Evolutionary conservation across 768 basidiomycete species (phyloP).

Genomic region (Crucibulum laeve): DNA sequence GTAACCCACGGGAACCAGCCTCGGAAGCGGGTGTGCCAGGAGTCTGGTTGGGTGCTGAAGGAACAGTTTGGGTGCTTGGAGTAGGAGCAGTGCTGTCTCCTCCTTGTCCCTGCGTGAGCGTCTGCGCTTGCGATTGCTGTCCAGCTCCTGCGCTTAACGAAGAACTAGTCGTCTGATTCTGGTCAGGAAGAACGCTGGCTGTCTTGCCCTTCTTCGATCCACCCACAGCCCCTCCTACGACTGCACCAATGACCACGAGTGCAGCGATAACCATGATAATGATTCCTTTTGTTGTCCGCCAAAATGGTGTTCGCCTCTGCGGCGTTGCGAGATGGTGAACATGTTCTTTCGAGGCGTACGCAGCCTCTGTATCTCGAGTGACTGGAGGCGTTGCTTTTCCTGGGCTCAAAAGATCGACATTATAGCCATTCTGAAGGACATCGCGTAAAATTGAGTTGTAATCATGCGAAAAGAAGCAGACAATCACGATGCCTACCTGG

Average conservation of each 20-base stretch:
- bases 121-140: too few relatives aligned
- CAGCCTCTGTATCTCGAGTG: constrained; percentile 10
- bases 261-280: constrained; percentile 30
- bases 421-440: constrained; percentile 19
- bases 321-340: background rate
- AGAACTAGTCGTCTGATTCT: background rate
- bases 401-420: constrained; percentile 18
- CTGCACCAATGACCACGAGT: constrained; percentile 42
- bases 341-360: constrained; percentile 6
- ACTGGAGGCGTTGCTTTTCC: constrained; percentile 7
- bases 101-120: too few relatives aligned
- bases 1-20: too few relatives aligned
- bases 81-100: too few relatives aligned
- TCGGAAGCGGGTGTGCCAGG: too few relatives aligned
- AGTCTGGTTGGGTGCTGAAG: too few relatives aligned
- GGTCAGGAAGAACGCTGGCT: background rate
- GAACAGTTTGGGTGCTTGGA: too few relatives aligned
- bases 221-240: constrained; percentile 50
- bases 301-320: constrained; percentile 29
- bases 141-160: too few relatives aligned
- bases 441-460: background rate
- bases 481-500: constrained; percentile 24
- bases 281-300: constrained; percentile 47
- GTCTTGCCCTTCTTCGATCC: constrained; percentile 24
- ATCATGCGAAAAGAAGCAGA: background rate